Evolutionary conservation across 306 rosid species (phyloP), one percentile per base, ranked within the genome.

Genomic region (Fragaria iinumae): DNA sequence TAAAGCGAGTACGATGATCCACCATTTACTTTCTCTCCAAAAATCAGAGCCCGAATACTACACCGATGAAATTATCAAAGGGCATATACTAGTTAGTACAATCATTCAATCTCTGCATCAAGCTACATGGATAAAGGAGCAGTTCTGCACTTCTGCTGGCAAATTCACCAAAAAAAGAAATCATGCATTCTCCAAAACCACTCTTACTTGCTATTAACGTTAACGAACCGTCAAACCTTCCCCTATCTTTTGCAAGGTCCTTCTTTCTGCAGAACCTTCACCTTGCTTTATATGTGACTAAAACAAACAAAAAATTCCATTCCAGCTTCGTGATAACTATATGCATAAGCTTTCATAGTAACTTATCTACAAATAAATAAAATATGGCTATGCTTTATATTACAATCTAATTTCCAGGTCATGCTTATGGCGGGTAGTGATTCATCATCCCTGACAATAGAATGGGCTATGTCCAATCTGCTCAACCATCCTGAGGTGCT

Each of bases 51-150:
- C 93, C 2, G 84, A 86, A 14, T 78, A 85, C 62, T 91, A 91
- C 67, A 80, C 82, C 2, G 93, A 91, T 25, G 81, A 87, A 78
- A 84, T 84, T 16, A 91, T 91, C 83, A 89, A 91, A 71, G 96
- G 90, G 10, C 81, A 83, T 49, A 79, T 87, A 17, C 60, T 86
- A 90, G 96, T 91, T 34, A 79, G 81, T 71, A 25, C 49, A 20
- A 1, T 12, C 0, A 11, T 62, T 62, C 41, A 27, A 62, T 29
- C n/a, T 29, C 67, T 62, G n/a, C 67, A 21, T 59, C 36, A 21
- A 59, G 34, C 34, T 59, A 59, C 65, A 25, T 53, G 21, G 55
- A 52, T 52, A 32, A 32, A 32, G 34, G 34, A 32, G 34, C 34
- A 32, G 34, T 32, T 32, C 34, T 32, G 34, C 34, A n/a, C n/a